Evolutionary conservation across 179 eudicot genomes (phyloP).

Genomic region (Amaranthus tricolor): DNA sequence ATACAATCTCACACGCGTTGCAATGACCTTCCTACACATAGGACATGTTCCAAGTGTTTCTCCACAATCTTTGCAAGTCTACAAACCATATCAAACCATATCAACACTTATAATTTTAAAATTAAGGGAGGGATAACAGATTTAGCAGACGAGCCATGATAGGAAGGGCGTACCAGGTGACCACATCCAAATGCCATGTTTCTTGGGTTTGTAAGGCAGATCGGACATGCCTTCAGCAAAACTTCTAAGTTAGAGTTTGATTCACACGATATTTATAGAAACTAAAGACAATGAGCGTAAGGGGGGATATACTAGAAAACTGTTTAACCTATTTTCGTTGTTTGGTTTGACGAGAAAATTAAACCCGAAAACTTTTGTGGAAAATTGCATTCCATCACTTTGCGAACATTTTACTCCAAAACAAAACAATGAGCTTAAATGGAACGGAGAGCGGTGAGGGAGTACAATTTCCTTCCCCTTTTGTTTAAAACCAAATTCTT

Average conservation of each 20-base stretch:
- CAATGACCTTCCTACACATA: slow-evolving; percentile 63
- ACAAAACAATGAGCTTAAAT: too few relatives aligned
- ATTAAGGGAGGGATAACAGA: background rate
- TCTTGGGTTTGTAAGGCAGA: slow-evolving; percentile 70
- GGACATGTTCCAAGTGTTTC: slow-evolving; percentile 52
- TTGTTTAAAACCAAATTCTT: too few relatives aligned
- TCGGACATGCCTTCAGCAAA: slow-evolving; percentile 56
- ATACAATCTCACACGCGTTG: slow-evolving; percentile 55
- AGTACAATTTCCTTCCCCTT: too few relatives aligned
- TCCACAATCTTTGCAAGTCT: slow-evolving; percentile 81
- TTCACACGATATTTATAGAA: background rate
- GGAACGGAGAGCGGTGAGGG: too few relatives aligned
- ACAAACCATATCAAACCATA: slow-evolving; percentile 5
- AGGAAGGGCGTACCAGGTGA: slow-evolving; percentile 58
- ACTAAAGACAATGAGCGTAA: background rate
- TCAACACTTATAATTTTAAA: background rate
- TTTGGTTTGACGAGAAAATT: too few relatives aligned
- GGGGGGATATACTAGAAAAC: too few relatives aligned
- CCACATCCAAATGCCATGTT: slow-evolving; percentile 92
- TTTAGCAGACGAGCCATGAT: background rate
- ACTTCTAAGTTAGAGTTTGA: background rate
- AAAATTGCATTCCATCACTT: too few relatives aligned
- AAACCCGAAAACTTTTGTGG: too few relatives aligned
- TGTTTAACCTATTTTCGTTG: too few relatives aligned
- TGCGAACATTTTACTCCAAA: too few relatives aligned